phyloP scores from a whole-genome alignment of 768 basidiomycete genomes.

The Lactarius deliciosus region DNA sequence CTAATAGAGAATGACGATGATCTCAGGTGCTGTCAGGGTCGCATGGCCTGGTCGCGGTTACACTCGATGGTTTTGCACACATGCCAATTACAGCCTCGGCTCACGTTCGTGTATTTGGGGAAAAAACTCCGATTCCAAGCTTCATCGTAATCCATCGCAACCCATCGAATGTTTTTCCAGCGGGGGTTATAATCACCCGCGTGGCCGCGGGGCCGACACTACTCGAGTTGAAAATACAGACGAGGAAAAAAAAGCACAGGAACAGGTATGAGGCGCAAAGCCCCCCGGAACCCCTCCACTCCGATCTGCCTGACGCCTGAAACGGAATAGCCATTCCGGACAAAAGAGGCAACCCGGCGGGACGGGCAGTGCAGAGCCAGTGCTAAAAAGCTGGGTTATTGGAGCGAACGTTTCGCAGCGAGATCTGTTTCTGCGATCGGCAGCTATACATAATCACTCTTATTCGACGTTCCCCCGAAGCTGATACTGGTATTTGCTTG shows the following conservation, averaged over 20 bases:
- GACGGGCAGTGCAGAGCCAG: neutral
- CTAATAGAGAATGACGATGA: no score
- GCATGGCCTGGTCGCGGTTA: no score
- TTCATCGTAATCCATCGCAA: no score
- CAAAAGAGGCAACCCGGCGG: slow-evolving; percentile 4
- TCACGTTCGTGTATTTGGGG: no score
- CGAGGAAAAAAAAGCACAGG: no score
- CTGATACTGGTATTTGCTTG: no score
- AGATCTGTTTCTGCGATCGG: no score
- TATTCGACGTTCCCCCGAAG: no score
- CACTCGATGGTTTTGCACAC: neutral
- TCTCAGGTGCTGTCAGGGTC: neutral
- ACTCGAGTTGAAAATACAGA: neutral
- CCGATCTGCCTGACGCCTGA: neutral
- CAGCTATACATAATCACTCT: no score
- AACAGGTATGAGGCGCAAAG: neutral
- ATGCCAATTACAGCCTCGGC: neutral
- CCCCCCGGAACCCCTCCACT: neutral
- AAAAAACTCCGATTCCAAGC: no score
- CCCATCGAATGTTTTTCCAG: neutral
- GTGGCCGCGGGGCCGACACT: neutral
- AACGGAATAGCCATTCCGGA: neutral
- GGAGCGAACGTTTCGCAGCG: no score
- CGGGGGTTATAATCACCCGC: neutral
- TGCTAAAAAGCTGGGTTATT: no score